Percentiles rank a stretch among this genome's conserved stretches.
Conservation (phyloP, 257 asterid genomes). For the Ligustrum vulgare region DNA sequence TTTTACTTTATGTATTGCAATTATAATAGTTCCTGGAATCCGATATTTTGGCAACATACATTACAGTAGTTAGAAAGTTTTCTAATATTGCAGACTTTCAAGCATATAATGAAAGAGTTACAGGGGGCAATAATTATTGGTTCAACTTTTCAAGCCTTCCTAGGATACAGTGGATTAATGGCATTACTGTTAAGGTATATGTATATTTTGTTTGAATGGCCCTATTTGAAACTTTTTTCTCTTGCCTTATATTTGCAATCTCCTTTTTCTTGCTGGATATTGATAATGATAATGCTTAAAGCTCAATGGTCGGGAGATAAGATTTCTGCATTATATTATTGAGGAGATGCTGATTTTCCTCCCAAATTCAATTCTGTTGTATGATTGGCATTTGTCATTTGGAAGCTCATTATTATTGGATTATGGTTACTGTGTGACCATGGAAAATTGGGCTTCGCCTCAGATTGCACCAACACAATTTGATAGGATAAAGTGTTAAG, state of each 20-base stretch:
- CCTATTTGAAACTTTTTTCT: neutral
- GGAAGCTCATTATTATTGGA: neutral
- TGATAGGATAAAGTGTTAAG: neutral
- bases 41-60: conserved; percentile 1
- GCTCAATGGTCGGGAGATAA: neutral
- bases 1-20: conserved; percentile 10
- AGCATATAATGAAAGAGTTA: conserved; percentile 94
- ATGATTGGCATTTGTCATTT: neutral
- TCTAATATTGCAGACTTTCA: conserved; percentile 68
- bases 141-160: conserved; percentile 87
- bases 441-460: neutral
- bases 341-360: neutral
- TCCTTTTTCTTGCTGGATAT: neutral
- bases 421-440: neutral
- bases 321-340: neutral
- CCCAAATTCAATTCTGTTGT: neutral
- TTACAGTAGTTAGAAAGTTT: conserved; percentile 15
- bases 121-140: conserved; percentile 96
- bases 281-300: neutral
- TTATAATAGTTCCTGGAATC: neutral
- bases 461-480: neutral
- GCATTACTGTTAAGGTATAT: conserved; percentile 63
- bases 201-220: neutral
- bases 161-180: conserved; percentile 98
- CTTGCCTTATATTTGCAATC: neutral